Evolutionary conservation across 345 rosid genomes (phyloP).

Genomic region (Lepidium aucheri): DNA sequence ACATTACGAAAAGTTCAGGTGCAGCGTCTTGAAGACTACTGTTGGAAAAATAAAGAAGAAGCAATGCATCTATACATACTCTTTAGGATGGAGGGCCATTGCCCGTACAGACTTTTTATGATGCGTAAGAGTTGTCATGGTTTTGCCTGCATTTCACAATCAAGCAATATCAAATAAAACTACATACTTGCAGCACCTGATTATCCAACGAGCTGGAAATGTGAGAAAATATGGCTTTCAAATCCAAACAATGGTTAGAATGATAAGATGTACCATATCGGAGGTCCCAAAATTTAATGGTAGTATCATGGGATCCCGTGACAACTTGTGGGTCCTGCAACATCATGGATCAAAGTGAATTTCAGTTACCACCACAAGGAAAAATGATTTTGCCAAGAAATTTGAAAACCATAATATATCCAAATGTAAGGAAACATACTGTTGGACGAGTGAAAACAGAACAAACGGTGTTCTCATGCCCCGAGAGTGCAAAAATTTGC

Average conservation of each 20-base stretch:
- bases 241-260: not conserved
- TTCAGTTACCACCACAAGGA: not conserved
- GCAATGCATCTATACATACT: constrained; percentile 37
- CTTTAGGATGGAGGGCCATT: constrained; percentile 87
- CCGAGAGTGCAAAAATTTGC: constrained; percentile 93
- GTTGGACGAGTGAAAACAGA: constrained; percentile 91
- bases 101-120: constrained; percentile 99
- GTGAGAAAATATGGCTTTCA: not conserved
- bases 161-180: not conserved
- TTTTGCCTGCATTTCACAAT: constrained; percentile 55
- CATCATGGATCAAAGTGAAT: constrained; percentile 10
- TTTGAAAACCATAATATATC: not conserved
- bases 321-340: constrained; percentile 97
- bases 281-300: constrained; percentile 97
- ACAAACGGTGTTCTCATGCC: constrained; percentile 95
- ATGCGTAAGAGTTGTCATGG: constrained; percentile 89
- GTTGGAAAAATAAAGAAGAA: not conserved
- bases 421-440: constrained; percentile 31
- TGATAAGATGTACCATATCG: constrained; percentile 60
- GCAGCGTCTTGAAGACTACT: not conserved
- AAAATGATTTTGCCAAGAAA: not conserved
- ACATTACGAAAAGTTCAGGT: not conserved
- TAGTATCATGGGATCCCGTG: constrained; percentile 93
- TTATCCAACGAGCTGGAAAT: not conserved
- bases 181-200: not conserved